phyloP scores from a whole-genome alignment of 345 rosid species.

The Eucalyptus tenuipes region DNA sequence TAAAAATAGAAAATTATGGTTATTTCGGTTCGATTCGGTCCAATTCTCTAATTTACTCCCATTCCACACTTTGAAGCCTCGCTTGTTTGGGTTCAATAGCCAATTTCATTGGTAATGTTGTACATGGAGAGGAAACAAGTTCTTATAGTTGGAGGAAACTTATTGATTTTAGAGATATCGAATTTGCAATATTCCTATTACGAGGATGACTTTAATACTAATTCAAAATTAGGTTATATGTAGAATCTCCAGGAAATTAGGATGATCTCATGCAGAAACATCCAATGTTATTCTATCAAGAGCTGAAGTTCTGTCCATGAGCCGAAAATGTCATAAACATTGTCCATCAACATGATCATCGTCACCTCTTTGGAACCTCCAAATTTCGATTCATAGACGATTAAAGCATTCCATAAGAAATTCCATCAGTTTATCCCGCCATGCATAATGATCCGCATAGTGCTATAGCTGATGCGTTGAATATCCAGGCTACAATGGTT shows the following conservation, averaged over 20 bases:
- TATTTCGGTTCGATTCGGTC: neutral
- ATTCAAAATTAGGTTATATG: neutral
- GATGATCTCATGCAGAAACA: neutral
- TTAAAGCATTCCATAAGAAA: neutral
- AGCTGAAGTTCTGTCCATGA: neutral
- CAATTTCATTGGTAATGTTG: constrained; percentile 2
- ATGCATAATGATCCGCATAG: neutral
- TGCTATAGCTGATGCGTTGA: neutral
- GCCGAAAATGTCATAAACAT: neutral
- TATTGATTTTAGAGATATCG: neutral
- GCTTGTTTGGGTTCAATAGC: neutral
- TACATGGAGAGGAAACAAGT: neutral
- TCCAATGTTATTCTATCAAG: neutral
- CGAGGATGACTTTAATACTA: neutral
- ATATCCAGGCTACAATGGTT: neutral
- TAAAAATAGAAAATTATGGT: neutral
- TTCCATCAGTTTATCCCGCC: neutral
- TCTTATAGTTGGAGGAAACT: neutral
- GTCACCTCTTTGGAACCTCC: no score
- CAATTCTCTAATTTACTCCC: neutral
- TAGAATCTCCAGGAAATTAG: neutral
- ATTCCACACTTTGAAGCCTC: neutral
- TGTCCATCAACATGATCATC: neutral
- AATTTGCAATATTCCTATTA: neutral
- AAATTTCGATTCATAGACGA: no score